Evolutionary conservation across 2,329 filamentous ascomycete genomes (phyloP).

Genomic region (Teratosphaeria nubilosa): DNA sequence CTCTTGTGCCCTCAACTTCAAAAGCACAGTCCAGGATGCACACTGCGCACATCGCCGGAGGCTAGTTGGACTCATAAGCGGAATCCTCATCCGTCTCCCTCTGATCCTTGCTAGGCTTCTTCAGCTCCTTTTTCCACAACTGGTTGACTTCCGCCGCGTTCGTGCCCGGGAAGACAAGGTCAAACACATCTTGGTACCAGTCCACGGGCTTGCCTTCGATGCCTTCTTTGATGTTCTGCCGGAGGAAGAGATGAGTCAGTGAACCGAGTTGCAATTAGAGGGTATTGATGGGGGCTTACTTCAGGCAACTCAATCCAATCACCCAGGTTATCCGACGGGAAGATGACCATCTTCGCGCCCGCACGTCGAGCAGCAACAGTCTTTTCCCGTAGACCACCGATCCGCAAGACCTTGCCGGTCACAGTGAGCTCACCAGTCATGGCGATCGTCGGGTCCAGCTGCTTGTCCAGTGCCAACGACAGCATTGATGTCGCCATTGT

Average conservation of each 20-base stretch:
- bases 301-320: conserved; percentile 97
- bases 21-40: not conserved
- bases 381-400: conserved; percentile 91
- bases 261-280: not conserved
- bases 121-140: conserved; percentile 56
- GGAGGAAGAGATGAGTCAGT: conserved; percentile 5
- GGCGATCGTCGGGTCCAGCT: conserved; percentile 75
- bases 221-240: conserved; percentile 92
- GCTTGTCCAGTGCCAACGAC: conserved; percentile 68
- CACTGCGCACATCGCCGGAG: too few species aligned
- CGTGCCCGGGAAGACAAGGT: conserved; percentile 75
- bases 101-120: conserved; percentile 47
- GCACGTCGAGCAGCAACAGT: conserved; percentile 88
- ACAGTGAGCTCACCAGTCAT: conserved; percentile 98
- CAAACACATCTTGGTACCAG: conserved; percentile 93
- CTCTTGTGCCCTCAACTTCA: not conserved
- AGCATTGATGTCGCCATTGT: conserved; percentile 95
- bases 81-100: conserved; percentile 18
- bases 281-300: conserved; percentile 47
- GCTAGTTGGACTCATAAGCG: not conserved
- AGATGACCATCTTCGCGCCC: conserved; percentile 86
- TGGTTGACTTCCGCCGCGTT: conserved; percentile 64
- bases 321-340: conserved; percentile 88
- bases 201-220: conserved; percentile 82
- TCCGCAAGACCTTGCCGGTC: conserved; percentile 90